Evolutionary conservation across 2,329 filamentous ascomycete species (phyloP), one percentile per base, ranked within the genome.

Genomic region (Verticillium nubilum): DNA sequence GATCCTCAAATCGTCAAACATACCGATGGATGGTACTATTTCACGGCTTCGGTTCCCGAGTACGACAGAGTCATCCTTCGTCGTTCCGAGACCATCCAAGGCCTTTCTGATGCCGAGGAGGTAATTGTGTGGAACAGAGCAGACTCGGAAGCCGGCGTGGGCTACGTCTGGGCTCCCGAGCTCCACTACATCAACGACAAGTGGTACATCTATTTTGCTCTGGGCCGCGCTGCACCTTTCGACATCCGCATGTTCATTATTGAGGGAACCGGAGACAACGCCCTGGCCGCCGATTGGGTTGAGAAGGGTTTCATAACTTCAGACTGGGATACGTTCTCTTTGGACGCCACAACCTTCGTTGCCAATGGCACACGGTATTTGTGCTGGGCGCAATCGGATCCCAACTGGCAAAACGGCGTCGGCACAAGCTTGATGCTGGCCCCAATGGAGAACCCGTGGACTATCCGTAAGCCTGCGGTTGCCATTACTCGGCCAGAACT

Each of bases 121-220:
- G 65, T 64, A 1, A 67, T 63, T n/a, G 65, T 69, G 23, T 68
- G 72, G 72, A 73, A 23, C 77, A 80, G 29, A 69, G 75, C 0
- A 74, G 74, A 13, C 69, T 75, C 60, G 73, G 72, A 10, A 68
- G 70, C 19, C 78, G 76, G 72, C 75, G 42, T 73, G 7, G 76
- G 70, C 47, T 76, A 74, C 62, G 70, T 85, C 31, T 85, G 82
- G 82, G 82, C 82, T 0, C 82, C 82, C 0, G 82, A 85, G 70
- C 72, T 85, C 0, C 82, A 85, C 66, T 69, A 69, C 54, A 71
- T 84, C 27, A 69, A 76, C 37, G 78, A 76, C 0, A 74, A 74
- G 25, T 85, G 82, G 82, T 85, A 82, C 67, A 73, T 83, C 61
- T 84, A 84, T 67, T 63, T 79, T 73, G 66, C 78, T 71, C 3